phyloP scores from a whole-genome alignment of 1,284 basidiomycete genomes.

The Ustilago shanxiensis region DNA sequence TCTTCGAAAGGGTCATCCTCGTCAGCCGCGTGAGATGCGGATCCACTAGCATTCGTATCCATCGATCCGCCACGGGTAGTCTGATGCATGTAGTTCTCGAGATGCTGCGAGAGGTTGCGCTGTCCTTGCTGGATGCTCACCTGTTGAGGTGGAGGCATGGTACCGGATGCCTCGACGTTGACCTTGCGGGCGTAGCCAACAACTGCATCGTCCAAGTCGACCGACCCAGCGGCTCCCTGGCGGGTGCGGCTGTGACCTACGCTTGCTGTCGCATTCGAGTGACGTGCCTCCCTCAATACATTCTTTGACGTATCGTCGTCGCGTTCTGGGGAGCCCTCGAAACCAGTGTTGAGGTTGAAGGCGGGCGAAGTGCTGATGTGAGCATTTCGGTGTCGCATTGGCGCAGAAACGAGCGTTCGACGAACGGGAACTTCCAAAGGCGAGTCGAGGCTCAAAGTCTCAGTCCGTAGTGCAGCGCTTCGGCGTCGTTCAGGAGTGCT shows the following conservation, averaged over 20 bases:
- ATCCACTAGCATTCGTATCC: slow-evolving; percentile 21
- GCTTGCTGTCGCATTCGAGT: slow-evolving; percentile 2
- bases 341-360: slow-evolving; percentile 52
- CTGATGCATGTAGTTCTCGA: slow-evolving; percentile 38
- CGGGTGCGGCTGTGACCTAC: slow-evolving; percentile 13
- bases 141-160: slow-evolving; percentile 29
- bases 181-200: slow-evolving; percentile 51
- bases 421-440: slow-evolving; percentile 53
- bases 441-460: slow-evolving; percentile 33
- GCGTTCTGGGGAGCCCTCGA: slow-evolving; percentile 43
- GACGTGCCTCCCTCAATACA: slow-evolving; percentile 3
- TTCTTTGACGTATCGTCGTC: slow-evolving; percentile 20
- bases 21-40: not conserved
- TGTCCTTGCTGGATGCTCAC: slow-evolving; percentile 48
- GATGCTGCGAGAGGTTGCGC: slow-evolving; percentile 46
- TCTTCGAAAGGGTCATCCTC: slow-evolving; percentile 57
- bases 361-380: slow-evolving; percentile 61
- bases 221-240: slow-evolving; percentile 16
- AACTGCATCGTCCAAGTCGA: slow-evolving; percentile 41
- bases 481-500: slow-evolving; percentile 33
- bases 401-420: slow-evolving; percentile 30
- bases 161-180: slow-evolving; percentile 37
- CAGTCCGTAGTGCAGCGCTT: slow-evolving; percentile 16
- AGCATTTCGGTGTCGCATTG: slow-evolving; percentile 59
- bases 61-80: slow-evolving; percentile 19